Conservation (phyloP, 345 rosid genomes). For the Hibiscus trionum region DNA sequence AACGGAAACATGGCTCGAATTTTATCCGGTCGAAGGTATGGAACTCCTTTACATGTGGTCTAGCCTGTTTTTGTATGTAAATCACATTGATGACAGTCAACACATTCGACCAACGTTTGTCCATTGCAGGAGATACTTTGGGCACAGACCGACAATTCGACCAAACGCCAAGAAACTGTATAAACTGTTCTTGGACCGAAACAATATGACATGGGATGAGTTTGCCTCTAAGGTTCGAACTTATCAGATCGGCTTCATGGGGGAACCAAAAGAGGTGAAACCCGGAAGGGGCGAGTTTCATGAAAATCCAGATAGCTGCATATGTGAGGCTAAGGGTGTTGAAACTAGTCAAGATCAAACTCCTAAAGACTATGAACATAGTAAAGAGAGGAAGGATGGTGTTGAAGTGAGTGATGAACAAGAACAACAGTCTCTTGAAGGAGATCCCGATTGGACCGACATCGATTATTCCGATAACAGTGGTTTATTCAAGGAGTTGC, state of each 20-base stretch:
- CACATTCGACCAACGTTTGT: background rate
- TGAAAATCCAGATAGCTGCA: constrained; percentile 78
- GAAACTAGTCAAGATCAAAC: background rate
- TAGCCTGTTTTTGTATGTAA: constrained; percentile 9
- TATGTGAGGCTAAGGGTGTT: constrained; percentile 36
- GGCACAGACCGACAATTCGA: constrained; percentile 84
- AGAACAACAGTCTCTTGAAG: constrained; percentile 31
- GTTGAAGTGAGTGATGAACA: constrained; percentile 22
- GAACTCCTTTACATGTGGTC: background rate
- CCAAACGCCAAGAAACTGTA: constrained; percentile 80
- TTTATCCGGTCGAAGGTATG: constrained; percentile 86
- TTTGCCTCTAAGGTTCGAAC: constrained; percentile 51
- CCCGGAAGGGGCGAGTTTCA: constrained; percentile 76
- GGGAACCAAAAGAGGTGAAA: constrained; percentile 58
- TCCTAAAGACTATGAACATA: background rate
- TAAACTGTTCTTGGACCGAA: constrained; percentile 48
- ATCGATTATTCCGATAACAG: constrained; percentile 26
- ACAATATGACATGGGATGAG: constrained; percentile 78
- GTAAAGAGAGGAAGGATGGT: constrained; percentile 3
- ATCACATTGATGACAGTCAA: no score
- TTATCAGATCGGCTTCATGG: constrained; percentile 78
- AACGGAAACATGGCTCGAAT: constrained; percentile 97
- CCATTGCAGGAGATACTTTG: constrained; percentile 68
- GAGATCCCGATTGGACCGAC: constrained; percentile 40
- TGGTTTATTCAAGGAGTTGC: constrained; percentile 11